These are phyloP conservation scores for Dioscorea zingiberensis DNA, from an alignment of 106 monocot genomes.

Conservation along the genomic window DNA sequence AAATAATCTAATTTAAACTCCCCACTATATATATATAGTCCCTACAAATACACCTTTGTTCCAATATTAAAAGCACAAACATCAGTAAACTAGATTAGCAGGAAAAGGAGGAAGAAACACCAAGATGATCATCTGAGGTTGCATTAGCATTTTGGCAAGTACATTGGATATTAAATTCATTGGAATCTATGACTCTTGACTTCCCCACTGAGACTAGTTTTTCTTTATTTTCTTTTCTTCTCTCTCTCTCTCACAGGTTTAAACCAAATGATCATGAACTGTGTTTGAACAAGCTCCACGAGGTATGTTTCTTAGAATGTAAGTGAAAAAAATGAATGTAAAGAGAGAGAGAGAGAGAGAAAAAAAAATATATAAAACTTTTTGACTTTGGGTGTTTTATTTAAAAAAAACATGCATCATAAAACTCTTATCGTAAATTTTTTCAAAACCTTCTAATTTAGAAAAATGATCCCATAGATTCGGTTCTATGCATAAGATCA, in stretches of 20 bases:
- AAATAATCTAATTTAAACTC: neutral
- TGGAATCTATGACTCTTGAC: slow-evolving; percentile 57
- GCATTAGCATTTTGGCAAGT: neutral
- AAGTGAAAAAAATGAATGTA: neutral
- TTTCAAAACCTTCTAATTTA: too few species aligned
- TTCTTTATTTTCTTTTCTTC: too few species aligned
- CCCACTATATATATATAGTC: slow-evolving; percentile 4
- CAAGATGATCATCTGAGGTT: slow-evolving; percentile 7
- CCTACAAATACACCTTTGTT: slow-evolving; percentile 5
- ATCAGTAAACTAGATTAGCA: neutral
- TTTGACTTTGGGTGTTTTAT: too few species aligned
- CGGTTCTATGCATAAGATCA: too few species aligned
- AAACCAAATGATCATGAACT: slow-evolving; percentile 26
- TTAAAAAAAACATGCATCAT: too few species aligned
- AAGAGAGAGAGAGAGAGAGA: neutral
- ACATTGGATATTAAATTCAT: slow-evolving; percentile 4
- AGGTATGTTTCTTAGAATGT: too few species aligned
- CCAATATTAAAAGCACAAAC: neutral
- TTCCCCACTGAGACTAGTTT: slow-evolving; percentile 35
- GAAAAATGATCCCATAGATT: too few species aligned
- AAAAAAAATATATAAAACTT: too few species aligned
- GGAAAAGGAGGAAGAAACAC: neutral
- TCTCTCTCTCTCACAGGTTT: slow-evolving; percentile 11
- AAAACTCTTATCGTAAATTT: too few species aligned
- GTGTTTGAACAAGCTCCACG: slow-evolving; percentile 3